Conservation (phyloP, 2,329 filamentous ascomycete genomes). For the Diplodia intermedia region DNA sequence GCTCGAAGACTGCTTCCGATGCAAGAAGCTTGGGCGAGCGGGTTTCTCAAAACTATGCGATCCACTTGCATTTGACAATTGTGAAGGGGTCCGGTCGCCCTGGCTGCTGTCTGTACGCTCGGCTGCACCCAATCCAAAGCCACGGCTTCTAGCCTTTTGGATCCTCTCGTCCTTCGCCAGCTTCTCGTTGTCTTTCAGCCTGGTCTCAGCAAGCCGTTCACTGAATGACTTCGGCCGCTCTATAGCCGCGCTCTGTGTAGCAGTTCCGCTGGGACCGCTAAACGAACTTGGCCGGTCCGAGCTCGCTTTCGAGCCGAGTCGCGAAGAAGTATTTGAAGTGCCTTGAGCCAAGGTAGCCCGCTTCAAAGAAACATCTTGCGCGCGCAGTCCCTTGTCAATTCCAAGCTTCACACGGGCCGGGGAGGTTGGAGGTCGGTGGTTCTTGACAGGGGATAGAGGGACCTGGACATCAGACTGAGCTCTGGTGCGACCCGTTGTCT, state of each 20-base stretch:
- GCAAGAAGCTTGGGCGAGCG: slow-evolving; percentile 9
- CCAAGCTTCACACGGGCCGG: slow-evolving; percentile 82
- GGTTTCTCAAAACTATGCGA: slow-evolving; percentile 18
- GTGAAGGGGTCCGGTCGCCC: slow-evolving; percentile 33
- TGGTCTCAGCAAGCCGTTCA: slow-evolving; percentile 79
- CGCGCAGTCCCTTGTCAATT: slow-evolving; percentile 86
- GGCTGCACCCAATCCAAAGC: slow-evolving; percentile 44
- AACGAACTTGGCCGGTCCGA: slow-evolving; percentile 17
- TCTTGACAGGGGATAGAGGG: slow-evolving; percentile 72
- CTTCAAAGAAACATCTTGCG: slow-evolving; percentile 83
- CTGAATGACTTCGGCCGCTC: slow-evolving; percentile 70
- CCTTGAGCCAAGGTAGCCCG: slow-evolving; percentile 60
- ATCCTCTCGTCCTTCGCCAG: slow-evolving; percentile 55
- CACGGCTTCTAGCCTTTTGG: slow-evolving; percentile 50
- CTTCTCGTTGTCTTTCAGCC: slow-evolving; percentile 50
- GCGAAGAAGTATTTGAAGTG: slow-evolving; percentile 4
- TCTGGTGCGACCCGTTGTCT: not conserved
- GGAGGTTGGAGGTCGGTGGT: slow-evolving; percentile 64
- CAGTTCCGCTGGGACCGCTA: slow-evolving; percentile 16
- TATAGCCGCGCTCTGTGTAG: not conserved
- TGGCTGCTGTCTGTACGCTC: slow-evolving; percentile 33
- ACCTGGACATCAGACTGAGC: slow-evolving; percentile 66
- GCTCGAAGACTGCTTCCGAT: not conserved
- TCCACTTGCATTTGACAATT: slow-evolving; percentile 21
- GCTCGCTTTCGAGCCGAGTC: slow-evolving; percentile 18